Conservation (phyloP, 1,284 basidiomycete genomes). For the Mrakiaceae sp. region DNA sequence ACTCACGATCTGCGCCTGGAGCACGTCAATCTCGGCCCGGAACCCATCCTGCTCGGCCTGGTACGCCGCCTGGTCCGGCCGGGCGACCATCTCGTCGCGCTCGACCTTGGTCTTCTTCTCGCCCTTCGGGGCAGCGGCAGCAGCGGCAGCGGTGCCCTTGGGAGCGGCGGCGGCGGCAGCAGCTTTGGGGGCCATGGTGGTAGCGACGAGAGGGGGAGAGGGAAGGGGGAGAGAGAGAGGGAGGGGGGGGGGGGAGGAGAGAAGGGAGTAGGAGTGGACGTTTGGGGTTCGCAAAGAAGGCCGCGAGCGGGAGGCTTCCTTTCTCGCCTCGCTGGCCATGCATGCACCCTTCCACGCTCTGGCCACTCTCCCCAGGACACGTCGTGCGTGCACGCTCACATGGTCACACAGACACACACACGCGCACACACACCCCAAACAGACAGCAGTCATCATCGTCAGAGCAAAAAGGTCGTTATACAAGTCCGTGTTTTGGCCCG, state of each 20-base stretch:
- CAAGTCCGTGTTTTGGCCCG: too few relatives aligned
- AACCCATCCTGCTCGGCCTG: constrained; percentile 73
- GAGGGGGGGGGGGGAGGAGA: background rate
- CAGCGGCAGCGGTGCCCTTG: background rate
- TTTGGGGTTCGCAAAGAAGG: too few relatives aligned
- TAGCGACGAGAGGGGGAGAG: background rate
- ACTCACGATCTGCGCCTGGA: constrained; percentile 69
- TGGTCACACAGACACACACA: too few relatives aligned
- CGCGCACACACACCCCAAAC: too few relatives aligned
- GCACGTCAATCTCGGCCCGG: constrained; percentile 67
- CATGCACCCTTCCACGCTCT: too few relatives aligned
- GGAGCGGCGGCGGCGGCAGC: background rate
- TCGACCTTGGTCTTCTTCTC: constrained; percentile 1
- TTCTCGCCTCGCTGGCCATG: too few relatives aligned
- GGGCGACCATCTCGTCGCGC: constrained; percentile 38
- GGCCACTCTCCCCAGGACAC: too few relatives aligned
- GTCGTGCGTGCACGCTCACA: too few relatives aligned
- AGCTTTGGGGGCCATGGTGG: constrained; percentile 14
- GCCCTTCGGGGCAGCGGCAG: background rate
- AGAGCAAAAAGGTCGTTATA: too few relatives aligned
- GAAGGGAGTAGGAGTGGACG: background rate
- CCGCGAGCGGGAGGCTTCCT: too few relatives aligned
- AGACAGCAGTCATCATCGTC: too few relatives aligned
- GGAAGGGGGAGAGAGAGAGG: background rate
- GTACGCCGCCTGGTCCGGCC: constrained; percentile 68